Base-by-base conservation (phyloP, 169 alveolate genomes). In the Plasmodium gonderi region DNA sequence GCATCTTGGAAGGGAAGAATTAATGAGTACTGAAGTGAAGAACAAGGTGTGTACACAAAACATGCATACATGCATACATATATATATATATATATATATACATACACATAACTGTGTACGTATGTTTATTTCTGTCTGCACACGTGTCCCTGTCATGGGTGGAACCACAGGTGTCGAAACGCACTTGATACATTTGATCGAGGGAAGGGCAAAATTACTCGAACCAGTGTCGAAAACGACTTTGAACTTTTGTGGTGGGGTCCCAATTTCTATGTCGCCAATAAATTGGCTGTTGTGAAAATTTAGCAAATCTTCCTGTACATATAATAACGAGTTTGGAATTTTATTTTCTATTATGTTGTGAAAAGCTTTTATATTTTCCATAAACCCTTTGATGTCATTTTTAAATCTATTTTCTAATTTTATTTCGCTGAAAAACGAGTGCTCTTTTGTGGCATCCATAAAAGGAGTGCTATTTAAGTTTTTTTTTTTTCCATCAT, bases 231-330 rank as follows among this genome's bases (percentile, higher is more conserved):
- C 91, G 60, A 95, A 54, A 75, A 97, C 98, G 80, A 97, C 98
- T n/a, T 96, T 96, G 83, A 97, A 97, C 45, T 91, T 94, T 75
- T 91, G 95, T 26, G 97, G 97, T 2, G 98, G 98, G 12, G 98
- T 97, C 45, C 98, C 98, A 20, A 97, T 92, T 67, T 96, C 95
- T 11, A 97, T 96, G 65, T 96, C 97, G 20, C 98, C 99, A 94
- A 97, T 97, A 77, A 97, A 97, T 54, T 97, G 99, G 78, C 98
- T 96, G 94, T 97, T 97, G 85, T 97, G 98, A 94, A 95, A 97
- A 80, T 97, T 97, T 54, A 94, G 91, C 65, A 97, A 95, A 65
- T 95, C 95, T 85, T 97, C 96, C 79, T 81, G 91, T 40, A 82
- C 81, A 54, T 82, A 82, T 54, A 72, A 44, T 75, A 82, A 82